These are phyloP conservation scores for Didymella segeticola DNA, from an alignment of 2,329 filamentous ascomycete genomes.

Conservation along the genomic window DNA sequence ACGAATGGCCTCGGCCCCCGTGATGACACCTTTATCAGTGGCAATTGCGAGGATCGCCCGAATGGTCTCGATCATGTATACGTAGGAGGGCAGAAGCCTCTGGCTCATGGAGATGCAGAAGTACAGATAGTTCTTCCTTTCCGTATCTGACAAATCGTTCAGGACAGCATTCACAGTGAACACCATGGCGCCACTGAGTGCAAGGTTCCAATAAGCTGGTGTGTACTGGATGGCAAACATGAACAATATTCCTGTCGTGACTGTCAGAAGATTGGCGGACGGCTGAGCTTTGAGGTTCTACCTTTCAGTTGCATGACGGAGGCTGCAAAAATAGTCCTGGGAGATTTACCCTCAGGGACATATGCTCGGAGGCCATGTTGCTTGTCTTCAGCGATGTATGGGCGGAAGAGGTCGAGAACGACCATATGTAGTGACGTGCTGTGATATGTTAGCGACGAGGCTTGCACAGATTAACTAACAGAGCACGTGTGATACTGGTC, in stretches of 20 bases:
- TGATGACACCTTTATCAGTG: slow-evolving; percentile 18
- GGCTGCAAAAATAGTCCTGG: slow-evolving; percentile 19
- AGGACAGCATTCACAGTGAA: slow-evolving; percentile 18
- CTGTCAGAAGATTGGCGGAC: neutral
- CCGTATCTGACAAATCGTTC: slow-evolving; percentile 9
- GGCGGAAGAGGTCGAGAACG: slow-evolving; percentile 19
- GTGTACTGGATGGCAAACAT: slow-evolving; percentile 10
- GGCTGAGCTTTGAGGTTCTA: neutral
- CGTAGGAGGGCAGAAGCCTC: slow-evolving; percentile 2
- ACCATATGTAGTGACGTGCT: slow-evolving; percentile 14
- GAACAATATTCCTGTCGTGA: slow-evolving; percentile 8
- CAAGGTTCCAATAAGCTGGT: slow-evolving; percentile 14
- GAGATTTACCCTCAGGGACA: slow-evolving; percentile 7
- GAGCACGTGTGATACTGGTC: neutral
- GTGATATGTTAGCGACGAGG: neutral
- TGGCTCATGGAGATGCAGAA: slow-evolving; percentile 17
- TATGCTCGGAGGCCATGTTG: slow-evolving; percentile 16
- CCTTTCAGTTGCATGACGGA: slow-evolving; percentile 21
- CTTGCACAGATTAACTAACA: neutral
- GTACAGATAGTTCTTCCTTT: slow-evolving; percentile 11
- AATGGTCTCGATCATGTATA: slow-evolving; percentile 18
- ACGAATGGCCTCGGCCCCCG: slow-evolving; percentile 8
- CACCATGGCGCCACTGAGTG: slow-evolving; percentile 14
- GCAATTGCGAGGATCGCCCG: slow-evolving; percentile 17
- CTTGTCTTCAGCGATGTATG: slow-evolving; percentile 13